These are phyloP conservation scores for Cyclostephanos tholiformis DNA, from an alignment of 108 stramenopile genomes.

Conservation along the genomic window DNA sequence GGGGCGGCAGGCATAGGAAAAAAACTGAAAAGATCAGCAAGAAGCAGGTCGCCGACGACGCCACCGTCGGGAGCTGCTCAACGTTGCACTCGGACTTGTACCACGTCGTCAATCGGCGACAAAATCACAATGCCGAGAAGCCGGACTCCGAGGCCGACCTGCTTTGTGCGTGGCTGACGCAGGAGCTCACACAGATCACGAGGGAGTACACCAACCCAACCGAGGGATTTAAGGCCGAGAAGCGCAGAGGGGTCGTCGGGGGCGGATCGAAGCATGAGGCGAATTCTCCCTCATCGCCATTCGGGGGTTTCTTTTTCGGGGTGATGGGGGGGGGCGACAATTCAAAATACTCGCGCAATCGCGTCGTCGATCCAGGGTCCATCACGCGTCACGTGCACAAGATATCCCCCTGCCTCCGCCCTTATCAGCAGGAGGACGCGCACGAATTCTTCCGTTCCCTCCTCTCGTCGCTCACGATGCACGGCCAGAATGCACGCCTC, in stretches of 20 bases:
- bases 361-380: constrained; percentile 74
- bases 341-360: constrained; percentile 9
- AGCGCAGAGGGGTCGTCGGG: background rate
- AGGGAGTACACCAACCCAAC: constrained; percentile 57
- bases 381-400: constrained; percentile 83
- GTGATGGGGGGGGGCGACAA: background rate
- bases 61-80: constrained; percentile 29
- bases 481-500: constrained; percentile 78
- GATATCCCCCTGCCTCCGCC: constrained; percentile 71
- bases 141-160: constrained; percentile 31
- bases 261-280: too few relatives aligned
- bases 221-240: constrained; percentile 20
- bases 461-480: constrained; percentile 80
- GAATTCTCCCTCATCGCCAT: background rate
- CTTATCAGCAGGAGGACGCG: constrained; percentile 89
- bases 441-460: constrained; percentile 87
- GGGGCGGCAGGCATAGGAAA: background rate
- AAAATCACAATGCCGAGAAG: constrained; percentile 9
- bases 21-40: background rate
- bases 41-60: constrained; percentile 40
- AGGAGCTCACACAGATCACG: constrained; percentile 75
- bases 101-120: constrained; percentile 29
- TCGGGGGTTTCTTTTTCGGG: background rate
- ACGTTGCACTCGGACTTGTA: constrained; percentile 48
- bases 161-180: constrained; percentile 75